Evolutionary conservation across 345 rosid genomes (phyloP).

Genomic region (Gynandropsis gynandra): DNA sequence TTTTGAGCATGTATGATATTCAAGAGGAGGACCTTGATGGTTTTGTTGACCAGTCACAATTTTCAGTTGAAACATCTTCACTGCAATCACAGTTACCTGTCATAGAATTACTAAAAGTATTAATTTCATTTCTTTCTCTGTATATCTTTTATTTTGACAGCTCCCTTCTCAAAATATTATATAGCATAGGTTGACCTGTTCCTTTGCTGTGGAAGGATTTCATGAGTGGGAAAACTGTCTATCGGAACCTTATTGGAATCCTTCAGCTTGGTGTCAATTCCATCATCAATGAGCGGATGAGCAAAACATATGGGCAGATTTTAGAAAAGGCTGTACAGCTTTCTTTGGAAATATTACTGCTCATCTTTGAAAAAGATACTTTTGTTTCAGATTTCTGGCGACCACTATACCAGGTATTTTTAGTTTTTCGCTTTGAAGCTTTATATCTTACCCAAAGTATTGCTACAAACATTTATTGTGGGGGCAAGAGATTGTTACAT

Average conservation of each 20-base stretch:
- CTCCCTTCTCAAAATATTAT: conserved; percentile 15
- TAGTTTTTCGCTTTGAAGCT: conserved; percentile 10
- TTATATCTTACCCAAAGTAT: conserved; percentile 3
- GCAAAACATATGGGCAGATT: conserved; percentile 66
- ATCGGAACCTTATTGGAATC: conserved; percentile 78
- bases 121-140: conserved; percentile 4
- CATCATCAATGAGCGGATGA: conserved; percentile 60
- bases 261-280: conserved; percentile 80
- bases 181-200: conserved; percentile 10
- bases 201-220: conserved; percentile 56
- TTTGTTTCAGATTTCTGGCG: conserved; percentile 88
- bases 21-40: conserved; percentile 71
- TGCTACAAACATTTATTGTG: conserved; percentile 1
- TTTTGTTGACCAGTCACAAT: conserved; percentile 47
- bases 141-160: conserved; percentile 4
- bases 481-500: conserved; percentile 4
- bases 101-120: conserved; percentile 77
- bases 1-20: conserved; percentile 72
- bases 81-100: conserved; percentile 79
- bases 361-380: conserved; percentile 73
- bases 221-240: conserved; percentile 92
- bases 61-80: conserved; percentile 41
- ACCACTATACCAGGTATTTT: conserved; percentile 72
- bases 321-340: conserved; percentile 89
- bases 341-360: conserved; percentile 71